Evolutionary conservation across 305 asterid species (phyloP), one percentile per base, ranked within the genome.

Genomic region (Rubia balearica): DNA sequence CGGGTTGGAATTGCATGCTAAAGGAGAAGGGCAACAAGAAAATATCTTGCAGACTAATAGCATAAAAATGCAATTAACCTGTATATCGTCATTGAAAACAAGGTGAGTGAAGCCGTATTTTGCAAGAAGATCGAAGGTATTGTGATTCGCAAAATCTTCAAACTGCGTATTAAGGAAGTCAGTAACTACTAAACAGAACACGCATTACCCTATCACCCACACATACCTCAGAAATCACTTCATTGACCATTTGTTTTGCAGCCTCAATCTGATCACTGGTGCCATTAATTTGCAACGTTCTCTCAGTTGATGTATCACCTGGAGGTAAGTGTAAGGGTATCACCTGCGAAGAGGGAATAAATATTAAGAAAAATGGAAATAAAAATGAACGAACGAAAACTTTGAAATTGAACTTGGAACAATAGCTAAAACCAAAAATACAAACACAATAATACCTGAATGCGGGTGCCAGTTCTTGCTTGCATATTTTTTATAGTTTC

Each of bases 81-180:
- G 99, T 75, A 94, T 91, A 81, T 94, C 99, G 71, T 94, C 98
- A 42, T 94, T 94, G 83, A 91, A 94, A 68, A 91, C 99, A 49
- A 91, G 98, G 81, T 91, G 99, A 30, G 90, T 88, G 27, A 88
- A 75, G 67, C 98, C 86, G 68, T 89, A 94, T 85, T 89, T 91
- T 0, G 89, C 88, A 36, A 94, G 98, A 59, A 94, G 96, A 75
- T 91, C 96, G 67, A 94, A 94, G 62, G 99, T 98, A 73, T 94
- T 94, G 80, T 94, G 99, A 81, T 94, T 94, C 10, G 97, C 99
- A 38, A 94, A 91, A 81, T 94, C 99, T 84, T 94, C 99, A 80
- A 94, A 94, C 98, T 94, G 88, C 75, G 81, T 33, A 76, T n/a
- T 21, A 48, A 69, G 45, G 57, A 36, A 45, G 70, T 27, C 57